Percentiles rank a stretch among this genome's conserved stretches.
Evolutionary conservation across 495 filamentous ascomycete species (phyloP).

Genomic region (Hamigera avellanea): DNA sequence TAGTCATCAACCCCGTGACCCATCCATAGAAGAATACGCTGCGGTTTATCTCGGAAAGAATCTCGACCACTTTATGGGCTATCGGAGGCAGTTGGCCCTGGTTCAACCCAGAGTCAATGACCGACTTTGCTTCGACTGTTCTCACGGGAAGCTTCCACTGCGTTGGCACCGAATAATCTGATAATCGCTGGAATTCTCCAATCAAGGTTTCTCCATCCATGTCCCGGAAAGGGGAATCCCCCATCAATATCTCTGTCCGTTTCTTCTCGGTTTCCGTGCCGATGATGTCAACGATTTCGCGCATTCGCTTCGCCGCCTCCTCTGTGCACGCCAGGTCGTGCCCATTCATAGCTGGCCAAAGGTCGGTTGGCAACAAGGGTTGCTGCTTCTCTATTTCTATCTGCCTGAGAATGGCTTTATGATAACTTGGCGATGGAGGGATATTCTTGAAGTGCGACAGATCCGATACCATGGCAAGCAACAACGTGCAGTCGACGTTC

Average conservation of each 20-base stretch:
- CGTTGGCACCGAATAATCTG: slow-evolving; percentile 38
- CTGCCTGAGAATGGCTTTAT: slow-evolving; percentile 48
- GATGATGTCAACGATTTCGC: slow-evolving; percentile 54
- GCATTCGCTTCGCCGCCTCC: slow-evolving; percentile 51
- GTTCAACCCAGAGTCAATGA: slow-evolving; percentile 16
- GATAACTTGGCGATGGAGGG: slow-evolving; percentile 27
- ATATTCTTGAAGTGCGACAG: slow-evolving; percentile 45
- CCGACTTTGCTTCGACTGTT: slow-evolving; percentile 25
- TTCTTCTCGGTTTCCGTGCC: slow-evolving; percentile 50
- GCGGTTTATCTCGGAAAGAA: slow-evolving; percentile 49
- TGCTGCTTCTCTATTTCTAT: slow-evolving; percentile 52
- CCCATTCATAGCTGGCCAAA: slow-evolving; percentile 50
- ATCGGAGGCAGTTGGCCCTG: slow-evolving; percentile 25
- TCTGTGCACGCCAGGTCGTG: slow-evolving; percentile 48
- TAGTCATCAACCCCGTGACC: slow-evolving; percentile 45
- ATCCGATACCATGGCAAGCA: slow-evolving; percentile 62
- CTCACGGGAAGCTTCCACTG: slow-evolving; percentile 40
- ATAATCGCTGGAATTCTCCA: slow-evolving; percentile 32
- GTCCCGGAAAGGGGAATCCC: slow-evolving; percentile 13
- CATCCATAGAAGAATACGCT: slow-evolving; percentile 63
- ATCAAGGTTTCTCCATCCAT: slow-evolving; percentile 19
- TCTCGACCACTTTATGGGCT: slow-evolving; percentile 24
- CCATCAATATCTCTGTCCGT: slow-evolving; percentile 44
- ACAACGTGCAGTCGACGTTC: slow-evolving; percentile 66
- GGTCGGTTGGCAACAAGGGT: slow-evolving; percentile 44